Percentiles rank a stretch among this genome's conserved stretches.
phyloP scores from a whole-genome alignment of 257 asterid species.

The Nicotiana attenuata region DNA sequence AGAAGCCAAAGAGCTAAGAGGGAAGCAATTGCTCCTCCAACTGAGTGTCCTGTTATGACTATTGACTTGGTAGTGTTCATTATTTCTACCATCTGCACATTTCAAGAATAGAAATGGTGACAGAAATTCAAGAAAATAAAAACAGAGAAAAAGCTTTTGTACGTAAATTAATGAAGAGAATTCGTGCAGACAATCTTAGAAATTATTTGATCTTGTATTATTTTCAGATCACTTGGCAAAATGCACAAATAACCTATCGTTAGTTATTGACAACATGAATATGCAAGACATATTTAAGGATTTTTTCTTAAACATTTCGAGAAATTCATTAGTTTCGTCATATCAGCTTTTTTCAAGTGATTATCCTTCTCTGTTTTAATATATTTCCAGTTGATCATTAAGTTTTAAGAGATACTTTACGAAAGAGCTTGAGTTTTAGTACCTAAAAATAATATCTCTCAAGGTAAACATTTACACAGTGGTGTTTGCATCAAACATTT shows the following conservation, averaged over 20 bases:
- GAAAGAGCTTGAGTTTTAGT: not conserved
- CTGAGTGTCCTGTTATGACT: conserved; percentile 65
- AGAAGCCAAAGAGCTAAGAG: conserved; percentile 77
- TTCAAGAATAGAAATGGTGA: not conserved
- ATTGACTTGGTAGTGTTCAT: conserved; percentile 51
- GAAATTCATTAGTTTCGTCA: not conserved
- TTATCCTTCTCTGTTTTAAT: not conserved
- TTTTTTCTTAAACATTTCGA: too few species aligned
- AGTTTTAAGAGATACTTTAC: too few species aligned
- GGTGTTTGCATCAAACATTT: too few species aligned
- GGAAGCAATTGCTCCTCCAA: conserved; percentile 81
- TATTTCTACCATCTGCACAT: conserved; percentile 59
- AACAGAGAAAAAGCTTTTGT: not conserved
- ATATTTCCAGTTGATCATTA: not conserved
- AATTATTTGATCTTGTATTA: not conserved
- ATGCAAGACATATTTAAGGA: not conserved
- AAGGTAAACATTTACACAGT: too few species aligned
- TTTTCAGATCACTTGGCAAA: not conserved
- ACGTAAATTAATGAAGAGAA: not conserved
- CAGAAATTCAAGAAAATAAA: not conserved
- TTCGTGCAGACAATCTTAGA: not conserved
- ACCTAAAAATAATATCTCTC: not conserved
- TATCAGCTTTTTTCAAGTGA: not conserved
- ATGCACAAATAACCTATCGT: not conserved
- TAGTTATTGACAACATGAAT: not conserved